phyloP scores from a whole-genome alignment of 768 basidiomycete genomes.

The Auricularia sp. region DNA sequence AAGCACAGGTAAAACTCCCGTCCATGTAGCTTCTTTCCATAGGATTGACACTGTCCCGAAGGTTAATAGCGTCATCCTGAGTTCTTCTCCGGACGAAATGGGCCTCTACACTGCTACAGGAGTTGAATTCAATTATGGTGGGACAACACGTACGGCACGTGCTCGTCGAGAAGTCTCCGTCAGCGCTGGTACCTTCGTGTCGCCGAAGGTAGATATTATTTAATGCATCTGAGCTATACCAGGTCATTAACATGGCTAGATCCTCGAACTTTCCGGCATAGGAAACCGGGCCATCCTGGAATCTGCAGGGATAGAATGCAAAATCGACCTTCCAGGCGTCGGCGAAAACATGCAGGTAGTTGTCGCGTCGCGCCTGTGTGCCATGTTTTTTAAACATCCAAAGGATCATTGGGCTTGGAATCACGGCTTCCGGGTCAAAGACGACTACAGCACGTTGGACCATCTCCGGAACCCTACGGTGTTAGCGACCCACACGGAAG shows the following conservation, averaged over 20 bases:
- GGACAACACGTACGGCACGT: slow-evolving; percentile 23
- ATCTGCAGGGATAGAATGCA: slow-evolving; percentile 34
- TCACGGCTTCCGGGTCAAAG: not conserved
- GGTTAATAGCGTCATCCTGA: not conserved
- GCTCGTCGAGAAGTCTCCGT: slow-evolving; percentile 45
- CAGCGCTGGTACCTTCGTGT: slow-evolving; percentile 19
- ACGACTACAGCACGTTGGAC: not conserved
- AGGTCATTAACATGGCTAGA: slow-evolving; percentile 14
- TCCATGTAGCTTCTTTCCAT: not conserved
- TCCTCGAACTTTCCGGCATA: slow-evolving; percentile 60
- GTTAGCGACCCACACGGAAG: not conserved
- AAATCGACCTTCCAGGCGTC: slow-evolving; percentile 64
- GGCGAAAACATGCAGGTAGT: slow-evolving; percentile 28
- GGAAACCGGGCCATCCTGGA: slow-evolving; percentile 43
- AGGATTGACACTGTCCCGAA: not conserved
- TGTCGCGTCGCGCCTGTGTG: no score
- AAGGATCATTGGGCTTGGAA: not conserved
- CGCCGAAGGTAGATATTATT: not conserved
- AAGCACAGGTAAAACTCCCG: not conserved
- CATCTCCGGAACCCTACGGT: not conserved
- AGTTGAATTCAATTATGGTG: not conserved
- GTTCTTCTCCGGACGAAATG: not conserved
- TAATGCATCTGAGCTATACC: not conserved
- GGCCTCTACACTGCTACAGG: not conserved
- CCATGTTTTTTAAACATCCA: not conserved